Conservation (phyloP, 805 yeast genomes). For the Wickerhamomyces kurtzmanii region DNA sequence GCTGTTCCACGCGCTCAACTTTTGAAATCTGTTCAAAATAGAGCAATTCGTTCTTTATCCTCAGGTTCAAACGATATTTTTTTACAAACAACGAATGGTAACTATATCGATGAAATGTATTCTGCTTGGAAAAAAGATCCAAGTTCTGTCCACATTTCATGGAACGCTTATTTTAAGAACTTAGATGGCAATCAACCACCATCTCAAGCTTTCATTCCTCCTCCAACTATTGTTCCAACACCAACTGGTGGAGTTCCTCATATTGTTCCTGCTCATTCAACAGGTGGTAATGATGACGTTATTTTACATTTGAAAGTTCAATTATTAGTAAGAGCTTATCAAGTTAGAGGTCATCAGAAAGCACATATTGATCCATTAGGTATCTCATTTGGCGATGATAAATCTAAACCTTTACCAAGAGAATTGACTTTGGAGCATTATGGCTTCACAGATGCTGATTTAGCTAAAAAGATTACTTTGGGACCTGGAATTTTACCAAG, state of each 20-base stretch:
- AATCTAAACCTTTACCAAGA: constrained; percentile 47
- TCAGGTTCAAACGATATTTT: constrained; percentile 53
- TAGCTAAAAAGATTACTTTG: constrained; percentile 72
- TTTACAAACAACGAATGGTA: constrained; percentile 75
- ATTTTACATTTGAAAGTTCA: constrained; percentile 90
- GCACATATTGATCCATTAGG: constrained; percentile 95
- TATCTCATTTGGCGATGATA: constrained; percentile 71
- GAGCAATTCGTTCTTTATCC: background rate
- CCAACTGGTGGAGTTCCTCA: constrained; percentile 72
- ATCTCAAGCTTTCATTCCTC: constrained; percentile 73
- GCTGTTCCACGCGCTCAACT: constrained; percentile 1
- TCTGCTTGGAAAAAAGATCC: constrained; percentile 92
- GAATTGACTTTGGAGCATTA: constrained; percentile 90
- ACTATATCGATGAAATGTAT: constrained; percentile 97
- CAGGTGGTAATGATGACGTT: constrained; percentile 43
- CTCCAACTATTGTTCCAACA: constrained; percentile 81
- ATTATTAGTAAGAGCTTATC: constrained; percentile 94
- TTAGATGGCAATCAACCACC: constrained; percentile 65
- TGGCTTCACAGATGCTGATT: constrained; percentile 81
- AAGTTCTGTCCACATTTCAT: constrained; percentile 81
- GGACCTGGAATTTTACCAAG: constrained; percentile 98
- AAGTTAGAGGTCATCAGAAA: constrained; percentile 95
- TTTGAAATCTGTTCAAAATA: background rate
- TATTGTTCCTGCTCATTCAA: constrained; percentile 31
- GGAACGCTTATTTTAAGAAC: constrained; percentile 96